A percentile compares a stretch with the other conserved stretches of the same genome.
phyloP scores from a whole-genome alignment of 2,329 filamentous ascomycete species.

The Aureobasidium sp. region DNA sequence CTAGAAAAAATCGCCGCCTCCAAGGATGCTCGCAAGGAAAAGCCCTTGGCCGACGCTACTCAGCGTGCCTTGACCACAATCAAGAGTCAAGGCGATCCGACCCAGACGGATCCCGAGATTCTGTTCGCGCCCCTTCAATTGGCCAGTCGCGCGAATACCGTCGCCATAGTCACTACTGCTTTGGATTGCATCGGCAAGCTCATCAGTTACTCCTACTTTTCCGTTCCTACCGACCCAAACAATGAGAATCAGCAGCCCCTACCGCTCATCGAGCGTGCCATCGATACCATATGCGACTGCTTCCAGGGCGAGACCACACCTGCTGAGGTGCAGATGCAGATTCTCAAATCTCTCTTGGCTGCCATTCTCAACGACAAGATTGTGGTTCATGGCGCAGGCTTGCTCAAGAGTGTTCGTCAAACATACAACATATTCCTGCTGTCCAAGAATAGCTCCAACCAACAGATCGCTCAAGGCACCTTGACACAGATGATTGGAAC shows the following conservation, averaged over 20 bases:
- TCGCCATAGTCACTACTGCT: constrained; percentile 78
- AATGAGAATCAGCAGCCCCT: constrained; percentile 32
- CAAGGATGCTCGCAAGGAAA: constrained; percentile 83
- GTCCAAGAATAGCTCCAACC: constrained; percentile 87
- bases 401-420: constrained; percentile 92
- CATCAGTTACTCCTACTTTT: constrained; percentile 98
- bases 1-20: constrained; percentile 86
- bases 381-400: constrained; percentile 90
- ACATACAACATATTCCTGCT: constrained; percentile 99
- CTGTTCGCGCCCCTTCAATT: constrained; percentile 87
- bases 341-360: constrained; percentile 91
- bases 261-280: constrained; percentile 91
- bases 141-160: constrained; percentile 78
- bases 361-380: constrained; percentile 98
- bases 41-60: constrained; percentile 73
- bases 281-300: constrained; percentile 98
- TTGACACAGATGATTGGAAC: constrained; percentile 98
- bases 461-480: constrained; percentile 94
- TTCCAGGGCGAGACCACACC: constrained; percentile 95
- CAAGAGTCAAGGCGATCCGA: constrained; percentile 67
- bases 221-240: constrained; percentile 50
- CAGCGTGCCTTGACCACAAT: constrained; percentile 78
- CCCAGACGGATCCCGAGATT: constrained; percentile 80
- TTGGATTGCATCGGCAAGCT: constrained; percentile 98
- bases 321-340: constrained; percentile 89